Base-by-base conservation (phyloP, 805 yeast species). In the Ogataea allantospora region DNA sequence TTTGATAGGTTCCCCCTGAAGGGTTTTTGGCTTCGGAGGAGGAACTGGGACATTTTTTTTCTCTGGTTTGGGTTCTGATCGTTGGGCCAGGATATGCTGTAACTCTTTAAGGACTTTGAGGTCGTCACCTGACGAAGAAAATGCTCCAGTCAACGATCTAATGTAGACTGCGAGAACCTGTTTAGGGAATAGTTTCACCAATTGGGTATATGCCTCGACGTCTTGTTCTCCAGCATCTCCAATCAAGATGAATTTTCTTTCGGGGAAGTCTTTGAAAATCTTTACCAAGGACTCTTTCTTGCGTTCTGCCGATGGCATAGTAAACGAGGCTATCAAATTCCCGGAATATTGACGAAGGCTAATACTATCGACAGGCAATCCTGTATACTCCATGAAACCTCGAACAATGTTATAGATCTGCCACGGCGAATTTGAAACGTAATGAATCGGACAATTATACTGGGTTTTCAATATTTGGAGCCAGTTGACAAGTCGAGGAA, bases 151-250 rank as follows among this genome's bases (percentile, higher is more conserved):
- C 5, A 95, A 85, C 32, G 84, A 85, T 27, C 98, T 67, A 23
- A 93, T 84, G 56, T 78, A 89, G 4, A 93, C 86, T 1, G 83
- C 95, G 15, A 73, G 46, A 0, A 93, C 68, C 44, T 78, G 82
- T 4, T 67, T 63, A 0, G 96, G 95, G 51, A 66, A 77, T 21
- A 57, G 47, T 26, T 67, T 62, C 0, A 95, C 85, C 22, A 88
- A 63, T 18, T 81, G 81, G 5, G 78, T 71, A 57, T 93, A 93
- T 0, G 97, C 95, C 54, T 95, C 99, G 28, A 91, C 66, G 64
- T 93, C 99, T 47, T 82, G 83, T 56, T 93, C 99, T 2, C 98
- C 98, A 2, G 96, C 83, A 58, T 93, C 99, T 21, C 99, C 99
- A 11, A 93, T 73, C 34, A 95, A 66, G 16, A 93, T 72, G 57